Conservation (phyloP, 371 early-diverging fungal genomes). For the Spraguea lophii region DNA sequence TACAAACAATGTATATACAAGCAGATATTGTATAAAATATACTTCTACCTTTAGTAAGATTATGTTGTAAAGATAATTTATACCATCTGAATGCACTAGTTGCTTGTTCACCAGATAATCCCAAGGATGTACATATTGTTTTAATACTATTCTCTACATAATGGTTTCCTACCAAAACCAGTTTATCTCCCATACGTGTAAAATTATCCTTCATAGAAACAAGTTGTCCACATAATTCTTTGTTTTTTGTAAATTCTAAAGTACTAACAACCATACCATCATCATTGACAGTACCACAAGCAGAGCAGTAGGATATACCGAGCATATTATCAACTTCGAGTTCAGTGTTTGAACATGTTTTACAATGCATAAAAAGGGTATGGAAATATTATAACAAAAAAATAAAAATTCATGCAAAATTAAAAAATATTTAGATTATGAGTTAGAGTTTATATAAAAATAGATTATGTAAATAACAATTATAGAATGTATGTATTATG, state of each 20-base stretch:
- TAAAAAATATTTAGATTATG: too few species aligned
- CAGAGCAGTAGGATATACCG: slow-evolving; percentile 41
- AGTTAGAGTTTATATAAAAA: too few species aligned
- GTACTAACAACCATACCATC: slow-evolving; percentile 78
- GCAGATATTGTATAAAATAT: slow-evolving; percentile 66
- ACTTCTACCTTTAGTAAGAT: slow-evolving; percentile 73
- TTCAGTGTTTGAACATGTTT: slow-evolving; percentile 32
- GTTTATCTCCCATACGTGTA: slow-evolving; percentile 28
- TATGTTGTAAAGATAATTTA: slow-evolving; percentile 65
- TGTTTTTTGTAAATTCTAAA: slow-evolving; percentile 65
- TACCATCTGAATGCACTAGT: slow-evolving; percentile 71
- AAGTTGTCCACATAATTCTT: slow-evolving; percentile 38
- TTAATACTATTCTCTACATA: slow-evolving; percentile 37
- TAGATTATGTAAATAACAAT: too few species aligned
- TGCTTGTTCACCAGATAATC: slow-evolving; percentile 53
- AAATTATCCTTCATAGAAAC: slow-evolving; percentile 27
- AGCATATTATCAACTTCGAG: slow-evolving; percentile 33
- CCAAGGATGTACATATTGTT: slow-evolving; percentile 26
- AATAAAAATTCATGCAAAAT: too few species aligned
- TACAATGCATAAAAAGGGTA: slow-evolving; percentile 33
- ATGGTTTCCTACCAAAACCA: slow-evolving; percentile 10
- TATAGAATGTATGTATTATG: too few species aligned
- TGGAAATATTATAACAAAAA: too few species aligned
- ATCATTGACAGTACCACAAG: slow-evolving; percentile 58
- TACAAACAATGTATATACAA: slow-evolving; percentile 81